Base-by-base conservation (phyloP, 495 filamentous ascomycete species). In the Penicillium salamii region DNA sequence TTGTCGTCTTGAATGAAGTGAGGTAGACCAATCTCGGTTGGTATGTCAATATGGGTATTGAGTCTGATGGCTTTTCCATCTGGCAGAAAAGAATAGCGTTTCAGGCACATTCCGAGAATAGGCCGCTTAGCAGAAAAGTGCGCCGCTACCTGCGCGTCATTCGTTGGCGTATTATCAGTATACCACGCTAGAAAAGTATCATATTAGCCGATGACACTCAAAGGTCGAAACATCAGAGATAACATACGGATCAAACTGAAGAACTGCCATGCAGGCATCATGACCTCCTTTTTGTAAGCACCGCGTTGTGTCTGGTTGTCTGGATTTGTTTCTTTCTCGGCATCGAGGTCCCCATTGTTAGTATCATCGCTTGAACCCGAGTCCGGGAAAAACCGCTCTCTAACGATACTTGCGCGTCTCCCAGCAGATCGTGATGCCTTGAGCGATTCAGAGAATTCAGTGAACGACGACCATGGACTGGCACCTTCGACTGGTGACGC, bases 251-350 rank as follows among this genome's bases (percentile, higher is more conserved):
- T 91, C 32, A 96, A 69, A 59, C 84, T 88, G 67, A 96, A 97
- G 59, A 98, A 97, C 58, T 96, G 93, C 92, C 92, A 98, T 11
- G 93, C 93, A 11, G 92, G 93, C 78, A 98, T 95, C 63, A 92
- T 82, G 12, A 97, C 86, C 60, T 93, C 90, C 62, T 88, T 93
- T 29, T 86, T 76, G 26, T 87, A 69, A 20, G 72, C 76, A 29
- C 76, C 73, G 46, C 66, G 74, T 18, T 77, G 67, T 12, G 63
- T 58, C 7, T 57, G 57, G 23, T 49, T 42, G 13, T 58, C 52
- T 20, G 54, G 29, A 14, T 44, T 42, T 33, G 24, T 49, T 35
- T 45, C 60, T 39, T 55, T 53, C 54, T 32, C 72, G 5, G 26
- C 9, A 13, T 39, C 12, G 1, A 12, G 7, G 17, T 39, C 65